These are phyloP conservation scores for Mortierella polycephala DNA, from an alignment of 371 early-diverging fungal genomes.

Conservation along the genomic window DNA sequence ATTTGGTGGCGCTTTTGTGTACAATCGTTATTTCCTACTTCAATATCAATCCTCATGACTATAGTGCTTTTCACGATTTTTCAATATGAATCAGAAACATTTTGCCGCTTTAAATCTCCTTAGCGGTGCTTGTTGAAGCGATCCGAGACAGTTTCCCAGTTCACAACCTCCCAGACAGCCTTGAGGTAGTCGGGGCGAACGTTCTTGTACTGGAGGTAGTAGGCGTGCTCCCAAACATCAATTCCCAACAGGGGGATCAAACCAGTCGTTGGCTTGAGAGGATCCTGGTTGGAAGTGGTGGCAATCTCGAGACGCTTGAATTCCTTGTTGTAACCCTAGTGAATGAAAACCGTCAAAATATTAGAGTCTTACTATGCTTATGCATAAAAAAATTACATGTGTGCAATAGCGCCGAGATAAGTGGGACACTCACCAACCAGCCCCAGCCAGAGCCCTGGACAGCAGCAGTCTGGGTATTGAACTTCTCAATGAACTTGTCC, in stretches of 20 bases:
- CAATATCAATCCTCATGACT: too few relatives aligned
- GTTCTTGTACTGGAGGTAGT: constrained; percentile 98
- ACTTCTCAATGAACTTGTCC: constrained; percentile 81
- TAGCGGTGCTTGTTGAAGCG: constrained; percentile 76
- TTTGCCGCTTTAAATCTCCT: background rate
- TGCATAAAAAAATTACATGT: background rate
- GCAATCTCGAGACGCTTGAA: constrained; percentile 85
- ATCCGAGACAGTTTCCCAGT: constrained; percentile 95
- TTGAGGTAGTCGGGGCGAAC: constrained; percentile 95
- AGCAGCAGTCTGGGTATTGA: constrained; percentile 85
- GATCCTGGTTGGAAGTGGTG: constrained; percentile 96
- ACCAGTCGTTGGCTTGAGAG: constrained; percentile 65
- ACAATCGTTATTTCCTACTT: too few relatives aligned
- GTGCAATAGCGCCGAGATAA: too few relatives aligned
- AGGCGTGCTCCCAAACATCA: constrained; percentile 99
- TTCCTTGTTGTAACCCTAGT: constrained; percentile 83
- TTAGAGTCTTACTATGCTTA: background rate
- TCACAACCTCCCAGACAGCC: constrained; percentile 95
- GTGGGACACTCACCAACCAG: constrained; percentile 82
- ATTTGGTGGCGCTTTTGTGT: too few relatives aligned
- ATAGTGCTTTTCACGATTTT: too few relatives aligned
- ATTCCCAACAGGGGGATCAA: constrained; percentile 90
- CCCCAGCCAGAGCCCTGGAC: constrained; percentile 99
- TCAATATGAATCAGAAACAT: too few relatives aligned
- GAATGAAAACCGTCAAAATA: background rate